Percentiles rank a stretch among this genome's conserved stretches.
Evolutionary conservation across 805 yeast species (phyloP).

Genomic region (Candida takata): DNA sequence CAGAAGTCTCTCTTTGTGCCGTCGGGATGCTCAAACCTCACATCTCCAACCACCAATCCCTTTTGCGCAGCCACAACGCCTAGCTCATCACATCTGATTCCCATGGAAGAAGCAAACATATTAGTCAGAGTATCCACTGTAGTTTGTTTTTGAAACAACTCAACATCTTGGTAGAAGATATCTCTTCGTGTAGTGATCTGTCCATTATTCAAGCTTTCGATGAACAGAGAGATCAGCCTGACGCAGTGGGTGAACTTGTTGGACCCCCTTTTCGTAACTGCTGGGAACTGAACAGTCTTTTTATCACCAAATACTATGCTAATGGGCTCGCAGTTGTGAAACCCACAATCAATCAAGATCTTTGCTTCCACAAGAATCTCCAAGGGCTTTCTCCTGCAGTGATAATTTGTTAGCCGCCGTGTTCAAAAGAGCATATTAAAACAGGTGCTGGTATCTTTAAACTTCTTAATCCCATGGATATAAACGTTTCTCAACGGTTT

Average conservation of each 20-base stretch:
- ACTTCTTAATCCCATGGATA: background rate
- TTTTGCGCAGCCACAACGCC: conserved; percentile 55
- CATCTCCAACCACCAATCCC: conserved; percentile 43
- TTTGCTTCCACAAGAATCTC: conserved; percentile 2
- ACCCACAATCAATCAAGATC: conserved; percentile 5
- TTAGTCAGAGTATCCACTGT: conserved; percentile 36
- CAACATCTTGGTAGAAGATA: conserved; percentile 55
- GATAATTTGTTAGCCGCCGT: background rate
- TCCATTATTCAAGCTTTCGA: conserved; percentile 12
- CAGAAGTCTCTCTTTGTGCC: conserved; percentile 6
- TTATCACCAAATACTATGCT: background rate
- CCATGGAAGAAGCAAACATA: conserved; percentile 32
- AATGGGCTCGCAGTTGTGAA: conserved; percentile 1
- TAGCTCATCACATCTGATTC: conserved; percentile 31
- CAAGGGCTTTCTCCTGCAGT: conserved; percentile 7
- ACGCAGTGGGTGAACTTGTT: conserved; percentile 9
- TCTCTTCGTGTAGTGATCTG: conserved; percentile 41
- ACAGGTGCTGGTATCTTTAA: background rate
- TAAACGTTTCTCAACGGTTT: background rate
- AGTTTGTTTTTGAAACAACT: conserved; percentile 40
- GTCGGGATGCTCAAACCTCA: conserved; percentile 6
- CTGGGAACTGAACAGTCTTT: conserved; percentile 12
- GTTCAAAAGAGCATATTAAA: too few species aligned
- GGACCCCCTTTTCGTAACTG: conserved; percentile 4
- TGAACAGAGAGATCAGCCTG: conserved; percentile 10